phyloP scores from a whole-genome alignment of 805 yeast genomes.

The Myxozyma nipponensis region DNA sequence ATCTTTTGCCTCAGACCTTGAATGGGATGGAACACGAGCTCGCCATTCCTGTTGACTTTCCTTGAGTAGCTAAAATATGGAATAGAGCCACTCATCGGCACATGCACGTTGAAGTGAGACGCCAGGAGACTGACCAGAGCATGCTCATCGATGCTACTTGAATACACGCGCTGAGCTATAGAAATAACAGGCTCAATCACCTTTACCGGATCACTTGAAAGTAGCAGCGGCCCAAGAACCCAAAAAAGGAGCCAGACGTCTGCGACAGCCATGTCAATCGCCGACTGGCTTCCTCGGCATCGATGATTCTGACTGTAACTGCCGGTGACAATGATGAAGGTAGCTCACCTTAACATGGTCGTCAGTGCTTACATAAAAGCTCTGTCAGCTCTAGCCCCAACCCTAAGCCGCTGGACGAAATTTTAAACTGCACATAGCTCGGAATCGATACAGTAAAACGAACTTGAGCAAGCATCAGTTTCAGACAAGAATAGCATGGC shows the following conservation, averaged over 20 bases:
- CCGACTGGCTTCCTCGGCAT: background rate
- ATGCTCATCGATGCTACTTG: background rate
- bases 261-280: background rate
- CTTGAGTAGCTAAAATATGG: background rate
- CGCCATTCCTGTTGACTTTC: background rate
- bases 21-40: background rate
- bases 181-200: background rate
- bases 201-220: background rate
- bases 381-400: too few species aligned
- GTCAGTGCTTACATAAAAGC: too few species aligned
- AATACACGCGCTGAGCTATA: background rate
- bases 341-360: too few species aligned
- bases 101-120: background rate
- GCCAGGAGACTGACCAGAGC: background rate
- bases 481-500: too few species aligned
- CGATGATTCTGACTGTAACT: too few species aligned
- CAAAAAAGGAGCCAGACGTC: background rate
- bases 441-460: too few species aligned
- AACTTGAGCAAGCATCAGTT: too few species aligned
- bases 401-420: too few species aligned
- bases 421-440: too few species aligned
- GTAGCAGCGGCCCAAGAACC: background rate
- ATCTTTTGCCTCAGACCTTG: background rate
- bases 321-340: too few species aligned
- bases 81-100: background rate